Evolutionary conservation across 163 green algal genomes (phyloP).

Genomic region (Coccomyxa subellipsoidea): DNA sequence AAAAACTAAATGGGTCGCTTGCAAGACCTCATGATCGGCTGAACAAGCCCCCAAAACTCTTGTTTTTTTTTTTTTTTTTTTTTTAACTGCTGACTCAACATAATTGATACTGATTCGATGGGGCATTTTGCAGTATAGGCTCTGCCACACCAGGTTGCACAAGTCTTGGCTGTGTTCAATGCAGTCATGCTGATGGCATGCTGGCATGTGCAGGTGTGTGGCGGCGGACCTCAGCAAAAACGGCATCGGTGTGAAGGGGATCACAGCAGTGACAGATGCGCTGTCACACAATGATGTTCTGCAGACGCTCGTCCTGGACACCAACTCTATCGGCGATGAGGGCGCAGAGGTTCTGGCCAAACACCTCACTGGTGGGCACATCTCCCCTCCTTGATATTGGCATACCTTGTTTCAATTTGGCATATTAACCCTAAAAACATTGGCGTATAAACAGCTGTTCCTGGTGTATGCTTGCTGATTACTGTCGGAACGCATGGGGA

Average conservation of each 20-base stretch:
- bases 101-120: no score
- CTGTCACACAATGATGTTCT: slow-evolving; percentile 66
- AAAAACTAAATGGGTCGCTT: no score
- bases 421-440: no score
- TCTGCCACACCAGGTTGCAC: not conserved
- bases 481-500: no score
- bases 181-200: not conserved
- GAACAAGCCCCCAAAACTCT: no score
- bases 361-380: slow-evolving; percentile 11
- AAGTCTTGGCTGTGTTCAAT: not conserved
- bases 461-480: no score
- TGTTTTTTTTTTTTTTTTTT: no score
- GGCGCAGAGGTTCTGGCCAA: slow-evolving; percentile 71
- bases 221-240: slow-evolving; percentile 83
- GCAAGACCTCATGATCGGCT: no score
- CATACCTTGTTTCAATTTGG: no score
- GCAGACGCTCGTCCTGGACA: slow-evolving; percentile 77
- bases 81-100: no score
- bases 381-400: not conserved
- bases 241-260: slow-evolving; percentile 71
- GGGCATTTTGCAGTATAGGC: no score
- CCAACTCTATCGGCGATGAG: slow-evolving; percentile 87
- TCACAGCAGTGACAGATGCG: slow-evolving; percentile 62
- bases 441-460: no score
- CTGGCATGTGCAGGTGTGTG: slow-evolving; percentile 44